Evolutionary conservation across 2,329 filamentous ascomycete species (phyloP), one percentile per base, ranked within the genome.

Genomic region (Laburnicola sp.): DNA sequence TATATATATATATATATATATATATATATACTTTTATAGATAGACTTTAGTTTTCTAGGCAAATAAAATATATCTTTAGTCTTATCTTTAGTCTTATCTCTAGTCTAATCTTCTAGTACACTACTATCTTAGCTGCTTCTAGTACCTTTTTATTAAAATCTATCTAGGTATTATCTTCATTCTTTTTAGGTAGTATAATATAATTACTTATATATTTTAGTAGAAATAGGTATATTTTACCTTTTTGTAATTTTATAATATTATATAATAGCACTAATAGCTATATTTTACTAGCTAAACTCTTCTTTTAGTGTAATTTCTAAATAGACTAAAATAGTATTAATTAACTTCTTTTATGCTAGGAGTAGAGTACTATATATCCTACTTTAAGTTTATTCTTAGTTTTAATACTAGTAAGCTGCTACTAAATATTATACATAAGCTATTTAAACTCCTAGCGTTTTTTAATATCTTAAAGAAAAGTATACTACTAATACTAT

Each of bases 181-280:
- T 56, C 44, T 53, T 56, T 23, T n/a, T 21, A n/a, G 44, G 30
- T 43, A n/a, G 11, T n/a, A 26, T 35, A 23, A 25, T 26, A 10
- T 45, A 16, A 16, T 16, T 16, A 16, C 16, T 16, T 16, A 16
- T 16, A 16, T 16, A 16, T 16, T 16, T 16, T 39, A 4, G 35
- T 43, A 16, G 26, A 22, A 45, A 40, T 16, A 28, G 38, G 34
- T 50, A n/a, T 28, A 48, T 49, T 27, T 42, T 35, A 23, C 40
- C 51, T 31, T 59, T 59, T 43, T 58, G 16, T 35, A 23, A 57
- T 39, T 7, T 48, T 32, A 50, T 36, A 58, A 39, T 58, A 54
- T 16, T 36, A 25, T 21, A 39, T 44, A 37, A 58, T 50, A 6
- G 45, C 47, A 46, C 30, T 5, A 37, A 48, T 48, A 21, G 45